Evolutionary conservation across 306 rosid genomes (phyloP).

Genomic region (Potentilla sterilis): DNA sequence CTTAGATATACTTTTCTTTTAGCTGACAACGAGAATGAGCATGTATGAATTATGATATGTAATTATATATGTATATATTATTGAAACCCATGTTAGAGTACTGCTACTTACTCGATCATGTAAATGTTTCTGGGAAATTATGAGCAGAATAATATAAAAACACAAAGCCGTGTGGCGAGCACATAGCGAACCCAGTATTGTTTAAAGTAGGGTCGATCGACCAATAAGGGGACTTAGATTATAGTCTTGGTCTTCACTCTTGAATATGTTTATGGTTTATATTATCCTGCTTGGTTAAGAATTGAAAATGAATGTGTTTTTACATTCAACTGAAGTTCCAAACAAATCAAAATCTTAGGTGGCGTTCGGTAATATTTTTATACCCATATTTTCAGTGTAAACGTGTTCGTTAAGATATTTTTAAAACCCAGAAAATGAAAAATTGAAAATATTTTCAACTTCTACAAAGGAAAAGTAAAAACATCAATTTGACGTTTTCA

Average conservation of each 20-base stretch:
- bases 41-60: neutral
- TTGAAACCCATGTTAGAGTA: neutral
- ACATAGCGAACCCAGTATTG: neutral
- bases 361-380: too few relatives aligned
- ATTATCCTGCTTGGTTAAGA: neutral
- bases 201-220: neutral
- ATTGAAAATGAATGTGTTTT: neutral
- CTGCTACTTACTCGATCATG: neutral
- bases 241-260: neutral
- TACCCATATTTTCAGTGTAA: too few relatives aligned
- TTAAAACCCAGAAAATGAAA: too few relatives aligned
- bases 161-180: constrained; percentile 5
- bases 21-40: neutral
- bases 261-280: neutral
- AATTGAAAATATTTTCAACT: too few relatives aligned
- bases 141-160: neutral
- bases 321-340: neutral
- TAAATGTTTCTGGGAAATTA: constrained; percentile 10
- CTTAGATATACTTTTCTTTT: neutral
- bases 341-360: too few relatives aligned
- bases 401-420: too few relatives aligned
- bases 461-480: too few relatives aligned
- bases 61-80: neutral
- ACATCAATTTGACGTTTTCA: too few relatives aligned
- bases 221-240: neutral